These are phyloP conservation scores for Brassica carinata DNA, from an alignment of 345 rosid species.

Conservation along the genomic window DNA sequence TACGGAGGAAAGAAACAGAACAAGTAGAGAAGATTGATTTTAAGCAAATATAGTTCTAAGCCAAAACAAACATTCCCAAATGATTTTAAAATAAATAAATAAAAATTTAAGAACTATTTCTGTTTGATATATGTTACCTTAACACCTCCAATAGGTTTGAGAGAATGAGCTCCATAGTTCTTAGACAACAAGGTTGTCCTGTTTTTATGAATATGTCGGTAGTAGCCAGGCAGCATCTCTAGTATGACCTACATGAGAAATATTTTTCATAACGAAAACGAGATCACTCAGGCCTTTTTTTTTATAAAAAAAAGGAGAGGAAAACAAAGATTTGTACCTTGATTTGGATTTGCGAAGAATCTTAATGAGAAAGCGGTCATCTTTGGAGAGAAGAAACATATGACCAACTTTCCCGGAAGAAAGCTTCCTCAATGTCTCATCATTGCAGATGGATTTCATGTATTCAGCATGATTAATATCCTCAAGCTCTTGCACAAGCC, in stretches of 20 bases:
- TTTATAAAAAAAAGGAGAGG: background rate
- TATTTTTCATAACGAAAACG: too few relatives aligned
- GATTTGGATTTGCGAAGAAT: constrained; percentile 53
- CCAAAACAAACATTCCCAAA: too few relatives aligned
- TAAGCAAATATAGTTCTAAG: too few relatives aligned
- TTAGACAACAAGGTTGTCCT: constrained; percentile 43
- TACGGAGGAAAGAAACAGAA: too few relatives aligned
- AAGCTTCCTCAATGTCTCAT: constrained; percentile 47
- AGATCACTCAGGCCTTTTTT: too few relatives aligned
- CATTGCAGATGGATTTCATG: constrained; percentile 47
- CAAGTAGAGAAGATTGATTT: too few relatives aligned
- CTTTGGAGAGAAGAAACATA: constrained; percentile 45
- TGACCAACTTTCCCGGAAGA: constrained; percentile 47
- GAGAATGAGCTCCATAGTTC: constrained; percentile 56
- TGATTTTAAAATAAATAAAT: too few relatives aligned
- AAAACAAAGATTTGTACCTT: constrained; percentile 42
- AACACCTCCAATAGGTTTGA: constrained; percentile 52
- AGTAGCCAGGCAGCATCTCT: constrained; percentile 54
- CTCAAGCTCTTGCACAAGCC: constrained; percentile 50
- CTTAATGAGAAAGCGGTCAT: constrained; percentile 47
- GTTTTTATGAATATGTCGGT: constrained; percentile 42
- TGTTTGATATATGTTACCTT: too few relatives aligned
- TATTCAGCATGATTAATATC: constrained; percentile 52
- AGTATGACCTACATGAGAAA: constrained; percentile 40
- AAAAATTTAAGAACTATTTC: too few relatives aligned